A percentile compares a stretch with the other conserved stretches of the same genome.
These are phyloP conservation scores for Alternaria gaisen DNA, from an alignment of 2,329 filamentous ascomycete species.

Conservation along the genomic window DNA sequence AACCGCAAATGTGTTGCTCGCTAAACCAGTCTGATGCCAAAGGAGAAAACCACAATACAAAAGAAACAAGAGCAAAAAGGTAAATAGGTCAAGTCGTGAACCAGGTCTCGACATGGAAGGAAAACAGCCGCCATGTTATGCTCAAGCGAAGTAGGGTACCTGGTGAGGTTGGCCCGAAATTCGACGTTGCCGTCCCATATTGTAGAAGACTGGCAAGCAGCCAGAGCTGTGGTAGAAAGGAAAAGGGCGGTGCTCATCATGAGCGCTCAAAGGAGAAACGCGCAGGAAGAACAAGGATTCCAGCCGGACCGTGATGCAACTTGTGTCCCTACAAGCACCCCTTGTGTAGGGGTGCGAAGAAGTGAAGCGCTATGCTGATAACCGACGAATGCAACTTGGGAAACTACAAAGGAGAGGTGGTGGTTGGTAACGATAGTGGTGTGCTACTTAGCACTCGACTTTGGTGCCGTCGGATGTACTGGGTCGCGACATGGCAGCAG, in stretches of 20 bases:
- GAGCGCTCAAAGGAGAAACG: conserved; percentile 17
- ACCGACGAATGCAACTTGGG: conserved; percentile 40
- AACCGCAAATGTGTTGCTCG: conserved; percentile 44
- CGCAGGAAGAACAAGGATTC: conserved; percentile 32
- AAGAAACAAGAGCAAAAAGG: conserved; percentile 20
- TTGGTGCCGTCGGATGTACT: conserved; percentile 47
- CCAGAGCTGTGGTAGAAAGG: conserved; percentile 30
- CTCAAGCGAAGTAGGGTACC: conserved; percentile 34
- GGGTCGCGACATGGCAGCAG: conserved; percentile 56
- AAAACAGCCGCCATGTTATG: conserved; percentile 43
- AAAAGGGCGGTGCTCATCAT: conserved; percentile 36
- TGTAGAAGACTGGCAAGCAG: conserved; percentile 36
- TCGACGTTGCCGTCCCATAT: conserved; percentile 46
- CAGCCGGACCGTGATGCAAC: conserved; percentile 47
- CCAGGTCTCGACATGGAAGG: conserved; percentile 24
- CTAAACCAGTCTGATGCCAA: conserved; percentile 23
- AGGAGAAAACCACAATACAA: conserved; percentile 16
- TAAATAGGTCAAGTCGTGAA: conserved; percentile 25
- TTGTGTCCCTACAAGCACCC: conserved; percentile 41
- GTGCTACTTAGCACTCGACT: conserved; percentile 38
- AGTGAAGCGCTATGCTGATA: conserved; percentile 48
- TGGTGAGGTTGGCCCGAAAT: conserved; percentile 22
- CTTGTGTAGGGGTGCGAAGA: conserved; percentile 29
- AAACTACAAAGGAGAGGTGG: conserved; percentile 34
- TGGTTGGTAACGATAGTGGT: conserved; percentile 15